A percentile compares a stretch with the other conserved stretches of the same genome.
Conservation (phyloP, 257 asterid species). For the Anisodus acutangulus region DNA sequence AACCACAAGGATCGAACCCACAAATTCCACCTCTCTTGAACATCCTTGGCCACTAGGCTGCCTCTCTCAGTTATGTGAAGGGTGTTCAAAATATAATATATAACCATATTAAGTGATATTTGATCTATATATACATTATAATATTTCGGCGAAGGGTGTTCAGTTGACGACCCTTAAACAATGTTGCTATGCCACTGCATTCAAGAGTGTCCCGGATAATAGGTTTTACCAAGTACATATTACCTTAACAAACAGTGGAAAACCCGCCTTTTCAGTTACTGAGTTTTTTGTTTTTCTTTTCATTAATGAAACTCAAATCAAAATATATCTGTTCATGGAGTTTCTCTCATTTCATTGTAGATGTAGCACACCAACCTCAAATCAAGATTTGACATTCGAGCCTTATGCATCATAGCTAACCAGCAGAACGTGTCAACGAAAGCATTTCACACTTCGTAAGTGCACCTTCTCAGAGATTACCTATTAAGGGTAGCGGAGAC, state of each 20-base stretch:
- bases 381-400: slow-evolving; percentile 9
- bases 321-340: not conserved
- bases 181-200: not conserved
- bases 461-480: slow-evolving; percentile 44
- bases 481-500: slow-evolving; percentile 97
- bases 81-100: no score
- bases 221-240: slow-evolving; percentile 17
- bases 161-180: no score
- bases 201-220: slow-evolving; percentile 11
- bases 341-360: not conserved
- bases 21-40: no score
- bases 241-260: not conserved
- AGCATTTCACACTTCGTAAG: slow-evolving; percentile 30
- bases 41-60: no score
- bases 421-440: not conserved
- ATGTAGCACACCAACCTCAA: slow-evolving; percentile 14
- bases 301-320: not conserved
- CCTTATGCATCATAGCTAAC: not conserved
- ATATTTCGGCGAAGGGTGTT: no score
- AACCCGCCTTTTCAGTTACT: not conserved
- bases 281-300: not conserved
- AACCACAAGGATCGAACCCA: no score
- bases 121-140: no score
- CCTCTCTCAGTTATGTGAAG: no score
- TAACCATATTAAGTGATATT: no score